Base-by-base conservation (phyloP, 2,329 filamentous ascomycete genomes). In the Blastomyces percursus region DNA sequence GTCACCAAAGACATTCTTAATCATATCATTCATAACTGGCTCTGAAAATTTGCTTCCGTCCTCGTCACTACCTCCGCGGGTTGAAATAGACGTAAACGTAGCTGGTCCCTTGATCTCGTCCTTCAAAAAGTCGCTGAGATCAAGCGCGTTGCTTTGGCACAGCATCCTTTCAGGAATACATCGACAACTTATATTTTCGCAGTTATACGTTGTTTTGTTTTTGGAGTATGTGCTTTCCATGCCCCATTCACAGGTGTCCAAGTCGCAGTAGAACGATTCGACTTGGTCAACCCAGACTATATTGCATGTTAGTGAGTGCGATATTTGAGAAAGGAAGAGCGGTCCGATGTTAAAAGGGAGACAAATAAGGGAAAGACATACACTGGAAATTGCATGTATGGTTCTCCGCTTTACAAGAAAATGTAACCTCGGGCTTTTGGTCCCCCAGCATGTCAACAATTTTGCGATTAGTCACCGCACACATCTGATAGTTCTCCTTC, bases 401-500 rank as follows among this genome's bases (percentile, higher is more conserved):
- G 4, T 85, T 81, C 60, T 89, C 85, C 44, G 84, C 85, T 71
- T 92, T 85, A 75, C 94, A 99, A 38, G 88, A 91, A 72, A 99
- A 99, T 0, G 94, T 99, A 30, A 95, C 94, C 75, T 99, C 89
- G 0, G 94, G 92, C 63, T 90, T 88, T 76, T 91, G 85, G 54
- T 88, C 86, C 69, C 91, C 89, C 58, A 99, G 82, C 71, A 93
- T 86, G 65, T 92, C 86, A 62, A 93, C 81, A 71, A 99, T 99
- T 79, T 96, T 94, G 75, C 86, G 84, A 78, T 99, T 99, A 62
- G 92, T 97, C 67, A 99, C 94, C 75, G 95, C 90, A 77, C 94
- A 99, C 79, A 96, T 94, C 77, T 99, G 95, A 77, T 91, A 93
- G 79, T 97, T 99, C 76, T 95, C 86, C 69, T 94, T 91, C 66